Conservation (phyloP, 495 filamentous ascomycete genomes). For the Penicillium steckii region DNA sequence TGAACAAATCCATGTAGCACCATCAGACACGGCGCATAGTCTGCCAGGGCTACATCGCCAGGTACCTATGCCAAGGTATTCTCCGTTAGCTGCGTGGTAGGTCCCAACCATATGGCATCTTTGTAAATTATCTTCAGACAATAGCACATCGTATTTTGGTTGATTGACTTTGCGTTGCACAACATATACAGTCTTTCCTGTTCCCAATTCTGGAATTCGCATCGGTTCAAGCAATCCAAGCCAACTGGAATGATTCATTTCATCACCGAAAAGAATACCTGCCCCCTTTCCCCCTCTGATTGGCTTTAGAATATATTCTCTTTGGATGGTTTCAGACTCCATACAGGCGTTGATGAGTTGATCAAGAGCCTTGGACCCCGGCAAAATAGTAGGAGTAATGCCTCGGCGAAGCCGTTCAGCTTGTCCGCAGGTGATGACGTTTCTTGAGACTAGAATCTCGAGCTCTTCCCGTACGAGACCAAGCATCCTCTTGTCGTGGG, state of each 20-base stretch:
- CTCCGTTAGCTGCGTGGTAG: conserved; percentile 21
- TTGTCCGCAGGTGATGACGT: conserved; percentile 25
- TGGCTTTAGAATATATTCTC: conserved; percentile 39
- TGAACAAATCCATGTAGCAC: conserved; percentile 18
- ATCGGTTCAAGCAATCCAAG: conserved; percentile 15
- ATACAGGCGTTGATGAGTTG: conserved; percentile 8
- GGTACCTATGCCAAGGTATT: conserved; percentile 21
- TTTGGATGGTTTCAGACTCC: conserved; percentile 7
- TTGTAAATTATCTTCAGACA: background rate
- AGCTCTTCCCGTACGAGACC: conserved; percentile 41
- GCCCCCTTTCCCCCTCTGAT: conserved; percentile 38
- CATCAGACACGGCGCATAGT: conserved; percentile 18
- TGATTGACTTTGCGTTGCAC: conserved; percentile 33
- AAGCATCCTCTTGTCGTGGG: conserved; percentile 48
- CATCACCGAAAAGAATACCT: conserved; percentile 43
- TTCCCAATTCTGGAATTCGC: background rate
- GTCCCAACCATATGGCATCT: conserved; percentile 28
- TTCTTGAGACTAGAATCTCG: conserved; percentile 17
- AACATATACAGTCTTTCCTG: conserved; percentile 17
- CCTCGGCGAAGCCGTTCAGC: conserved; percentile 1
- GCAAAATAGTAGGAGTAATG: conserved; percentile 22
- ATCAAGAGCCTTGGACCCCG: conserved; percentile 15
- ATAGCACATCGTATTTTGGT: conserved; percentile 20
- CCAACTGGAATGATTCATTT: conserved; percentile 30
- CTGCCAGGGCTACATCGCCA: conserved; percentile 26